Evolutionary conservation across 2,329 filamentous ascomycete genomes (phyloP), one percentile per base, ranked within the genome.

Genomic region (Monosporascus ibericus): DNA sequence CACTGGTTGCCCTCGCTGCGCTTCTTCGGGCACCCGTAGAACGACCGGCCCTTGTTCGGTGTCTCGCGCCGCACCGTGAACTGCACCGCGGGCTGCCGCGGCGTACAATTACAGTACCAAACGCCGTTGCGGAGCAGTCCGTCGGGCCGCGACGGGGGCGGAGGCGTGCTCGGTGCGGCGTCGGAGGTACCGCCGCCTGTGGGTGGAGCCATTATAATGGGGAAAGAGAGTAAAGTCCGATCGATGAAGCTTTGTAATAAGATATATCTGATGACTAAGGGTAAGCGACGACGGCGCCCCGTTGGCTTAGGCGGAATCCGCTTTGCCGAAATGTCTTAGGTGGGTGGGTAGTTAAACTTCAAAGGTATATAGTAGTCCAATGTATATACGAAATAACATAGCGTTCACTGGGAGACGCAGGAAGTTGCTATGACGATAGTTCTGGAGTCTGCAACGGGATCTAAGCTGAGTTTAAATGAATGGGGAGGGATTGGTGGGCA

Each of bases 1-100:
- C 82, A 85, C 25, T 70, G 63, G 44, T 70, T 67, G 22, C 71
- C 68, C 48, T 59, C 55, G n/a, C 68, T 60, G 30, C 66, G 64
- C n/a, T 68, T 60, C 50, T 72, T 70, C 59, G 78, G 77, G 57
- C 80, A 84, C 3, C 71, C 75, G 53, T 79, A 81, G 65, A 83
- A 80, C 65, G 70, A 72, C 54, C 69, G 68, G n/a, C 78, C 78
- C 48, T 76, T 68, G 57, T 82, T 82, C 30, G 64, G 60, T 4
- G 72, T 70, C 44, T 76, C 70, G 58, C 77, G 80, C 56, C 72
- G 78, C 3, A 77, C 75, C 48, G 73, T 69, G 57, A 77, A 76
- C 40, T 75, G 72, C 4, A 73, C 65, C 3, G 80, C 78, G 4
- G 75, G 75, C 3, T 76, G 67, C 47, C 74, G 71, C 20, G 78